Base-by-base conservation (phyloP, 1,284 basidiomycete genomes). In the Moniliophthora roreri region DNA sequence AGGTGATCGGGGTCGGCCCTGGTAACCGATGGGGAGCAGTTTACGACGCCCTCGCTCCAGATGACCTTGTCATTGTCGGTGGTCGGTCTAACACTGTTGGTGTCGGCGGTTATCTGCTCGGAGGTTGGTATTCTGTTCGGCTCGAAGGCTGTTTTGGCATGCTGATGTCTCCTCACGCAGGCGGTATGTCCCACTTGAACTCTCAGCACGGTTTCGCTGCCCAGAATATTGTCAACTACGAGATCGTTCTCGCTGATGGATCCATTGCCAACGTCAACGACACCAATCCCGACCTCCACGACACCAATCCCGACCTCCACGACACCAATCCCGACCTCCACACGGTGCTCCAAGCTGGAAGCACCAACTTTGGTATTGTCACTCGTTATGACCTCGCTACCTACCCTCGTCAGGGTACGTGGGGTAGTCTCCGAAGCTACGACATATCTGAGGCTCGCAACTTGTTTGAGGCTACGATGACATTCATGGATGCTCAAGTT, bases 11-110 rank as follows among this genome's bases (percentile, higher is more conserved):
- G 13, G 57, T 72, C 13, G 71, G 69, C 9, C 48, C 70, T 10
- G 71, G 71, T 15, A 58, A 62, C 36, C 59, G 63, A 8, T 73
- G 72, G 73, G 64, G 66, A 36, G 59, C 70, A n/a, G 71, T 74
- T 11, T 75, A 74, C 50, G 45, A 51, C 23, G 60, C 58, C n/a
- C 55, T 73, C 2, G 57, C 58, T 8, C 55, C 58, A 2, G 50
- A 58, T 16, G 62, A 65, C 23, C 50, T 64, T 36, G 70, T 59
- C 35, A 67, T 72, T 8, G 65, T 69, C 3, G 73, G 74, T 18
- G 71, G 70, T 20, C 62, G 70, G 4, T 62, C 61, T 9, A 54
- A 63, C 9, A 63, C 66, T 24, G 70, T 72, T 26, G 71, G 71
- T 21, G 66, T 72, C 20, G 63, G 64, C 10, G 70, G 69, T 10